phyloP scores from a whole-genome alignment of 2,329 filamentous ascomycete species.

The Ascochyta clinopodiicola region DNA sequence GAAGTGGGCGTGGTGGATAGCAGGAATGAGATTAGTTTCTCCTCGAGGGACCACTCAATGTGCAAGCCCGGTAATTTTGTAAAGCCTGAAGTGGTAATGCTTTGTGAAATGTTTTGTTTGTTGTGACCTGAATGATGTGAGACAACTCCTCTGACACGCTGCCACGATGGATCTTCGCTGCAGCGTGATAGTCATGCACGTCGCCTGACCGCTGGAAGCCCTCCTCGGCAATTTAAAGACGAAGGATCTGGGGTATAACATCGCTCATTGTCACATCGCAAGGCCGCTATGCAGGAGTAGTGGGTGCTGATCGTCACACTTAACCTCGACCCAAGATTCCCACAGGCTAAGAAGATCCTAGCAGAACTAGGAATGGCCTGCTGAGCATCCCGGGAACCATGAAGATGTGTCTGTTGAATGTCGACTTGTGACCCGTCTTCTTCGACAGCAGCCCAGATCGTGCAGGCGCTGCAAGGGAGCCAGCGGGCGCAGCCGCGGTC shows the following conservation, averaged over 20 bases:
- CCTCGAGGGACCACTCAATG: background rate
- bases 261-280: background rate
- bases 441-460: background rate
- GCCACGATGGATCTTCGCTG: background rate
- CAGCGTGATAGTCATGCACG: background rate
- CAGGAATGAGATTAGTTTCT: conserved; percentile 2
- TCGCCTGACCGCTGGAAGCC: conserved; percentile 6
- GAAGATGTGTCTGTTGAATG: background rate
- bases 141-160: background rate
- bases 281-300: background rate
- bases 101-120: background rate
- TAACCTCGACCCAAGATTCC: conserved; percentile 3
- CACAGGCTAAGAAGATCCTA: background rate
- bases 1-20: background rate
- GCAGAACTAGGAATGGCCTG: background rate
- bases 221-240: background rate
- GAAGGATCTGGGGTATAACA: background rate
- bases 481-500: background rate
- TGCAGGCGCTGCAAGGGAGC: conserved; percentile 12
- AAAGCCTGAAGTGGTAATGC: background rate
- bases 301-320: conserved; percentile 1
- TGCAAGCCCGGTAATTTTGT: background rate
- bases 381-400: background rate
- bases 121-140: conserved; percentile 1
- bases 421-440: background rate